phyloP scores from a whole-genome alignment of 2,329 filamentous ascomycete genomes.

The Cadophora sp. region DNA sequence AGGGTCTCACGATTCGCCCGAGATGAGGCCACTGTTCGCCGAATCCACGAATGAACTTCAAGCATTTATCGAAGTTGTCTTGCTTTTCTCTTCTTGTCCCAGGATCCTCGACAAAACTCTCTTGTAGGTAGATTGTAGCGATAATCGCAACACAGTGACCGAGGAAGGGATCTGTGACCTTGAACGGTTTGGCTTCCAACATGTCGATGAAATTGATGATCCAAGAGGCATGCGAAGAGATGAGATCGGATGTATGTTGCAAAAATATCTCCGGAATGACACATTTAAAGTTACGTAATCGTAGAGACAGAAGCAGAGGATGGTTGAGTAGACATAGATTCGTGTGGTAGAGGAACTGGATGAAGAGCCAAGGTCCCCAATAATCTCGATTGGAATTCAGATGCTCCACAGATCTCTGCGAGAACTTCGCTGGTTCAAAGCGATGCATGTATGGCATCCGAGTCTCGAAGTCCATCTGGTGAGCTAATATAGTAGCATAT shows the following conservation, averaged over 20 bases:
- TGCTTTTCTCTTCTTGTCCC: conserved; percentile 51
- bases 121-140: conserved; percentile 60
- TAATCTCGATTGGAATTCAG: conserved; percentile 55
- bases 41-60: conserved; percentile 51
- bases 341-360: conserved; percentile 60
- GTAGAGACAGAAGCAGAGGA: conserved; percentile 58
- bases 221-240: conserved; percentile 59
- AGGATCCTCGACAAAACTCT: conserved; percentile 53
- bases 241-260: conserved; percentile 59
- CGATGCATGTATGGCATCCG: conserved; percentile 57
- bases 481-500: conserved; percentile 56
- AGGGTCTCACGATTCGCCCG: conserved; percentile 48
- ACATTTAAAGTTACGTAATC: conserved; percentile 58
- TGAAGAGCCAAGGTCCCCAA: conserved; percentile 60
- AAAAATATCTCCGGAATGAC: conserved; percentile 61
- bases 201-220: conserved; percentile 59
- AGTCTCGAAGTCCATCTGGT: conserved; percentile 60
- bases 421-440: conserved; percentile 56
- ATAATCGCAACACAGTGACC: conserved; percentile 59
- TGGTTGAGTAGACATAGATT: conserved; percentile 61
- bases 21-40: conserved; percentile 54
- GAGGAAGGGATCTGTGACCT: conserved; percentile 54
- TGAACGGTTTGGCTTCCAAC: conserved; percentile 53
- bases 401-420: conserved; percentile 49
- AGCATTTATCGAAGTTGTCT: conserved; percentile 52